These are phyloP conservation scores for Pichia sp. DNA, from an alignment of 1,139 yeast species.

Conservation along the genomic window DNA sequence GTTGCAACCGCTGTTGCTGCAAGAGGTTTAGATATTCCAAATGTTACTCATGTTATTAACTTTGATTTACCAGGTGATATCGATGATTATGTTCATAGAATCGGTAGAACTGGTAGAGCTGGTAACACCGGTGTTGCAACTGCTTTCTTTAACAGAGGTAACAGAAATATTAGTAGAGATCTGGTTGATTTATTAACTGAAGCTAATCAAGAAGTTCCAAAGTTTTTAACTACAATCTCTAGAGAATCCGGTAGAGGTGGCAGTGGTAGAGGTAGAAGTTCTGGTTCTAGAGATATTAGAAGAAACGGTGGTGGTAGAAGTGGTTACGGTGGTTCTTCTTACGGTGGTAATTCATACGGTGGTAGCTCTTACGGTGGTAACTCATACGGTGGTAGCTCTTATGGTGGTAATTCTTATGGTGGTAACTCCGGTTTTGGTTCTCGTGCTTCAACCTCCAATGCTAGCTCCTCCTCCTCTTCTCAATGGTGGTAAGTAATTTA, in stretches of 20 bases:
- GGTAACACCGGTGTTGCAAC: slow-evolving; percentile 98
- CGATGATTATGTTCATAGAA: slow-evolving; percentile 98
- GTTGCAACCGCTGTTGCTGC: slow-evolving; percentile 99
- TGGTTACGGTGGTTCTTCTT: slow-evolving; percentile 17
- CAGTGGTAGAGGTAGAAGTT: slow-evolving; percentile 45
- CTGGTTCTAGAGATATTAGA: slow-evolving; percentile 32
- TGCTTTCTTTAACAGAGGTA: slow-evolving; percentile 95
- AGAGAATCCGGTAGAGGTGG: slow-evolving; percentile 71
- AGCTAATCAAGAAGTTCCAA: slow-evolving; percentile 97
- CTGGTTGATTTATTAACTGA: slow-evolving; percentile 80
- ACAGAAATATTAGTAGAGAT: slow-evolving; percentile 83
- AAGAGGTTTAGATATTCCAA: slow-evolving; percentile 98
- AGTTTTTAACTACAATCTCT: slow-evolving; percentile 69
- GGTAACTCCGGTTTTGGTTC: slow-evolving; percentile 9
- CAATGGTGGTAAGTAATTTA: slow-evolving; percentile 22
- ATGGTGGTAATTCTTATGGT: slow-evolving; percentile 15
- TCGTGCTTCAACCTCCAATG: slow-evolving; percentile 14
- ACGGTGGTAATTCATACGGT: slow-evolving; percentile 17
- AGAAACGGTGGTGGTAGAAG: slow-evolving; percentile 23
- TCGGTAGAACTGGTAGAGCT: slow-evolving; percentile 99
- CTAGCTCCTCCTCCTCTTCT: slow-evolving; percentile 14
- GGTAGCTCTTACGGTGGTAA: slow-evolving; percentile 16
- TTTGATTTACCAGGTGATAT: slow-evolving; percentile 94
- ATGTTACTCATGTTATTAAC: slow-evolving; percentile 95
- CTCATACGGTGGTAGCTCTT: slow-evolving; percentile 13